phyloP scores from a whole-genome alignment of 768 basidiomycete genomes.

The Amanita phalloides region DNA sequence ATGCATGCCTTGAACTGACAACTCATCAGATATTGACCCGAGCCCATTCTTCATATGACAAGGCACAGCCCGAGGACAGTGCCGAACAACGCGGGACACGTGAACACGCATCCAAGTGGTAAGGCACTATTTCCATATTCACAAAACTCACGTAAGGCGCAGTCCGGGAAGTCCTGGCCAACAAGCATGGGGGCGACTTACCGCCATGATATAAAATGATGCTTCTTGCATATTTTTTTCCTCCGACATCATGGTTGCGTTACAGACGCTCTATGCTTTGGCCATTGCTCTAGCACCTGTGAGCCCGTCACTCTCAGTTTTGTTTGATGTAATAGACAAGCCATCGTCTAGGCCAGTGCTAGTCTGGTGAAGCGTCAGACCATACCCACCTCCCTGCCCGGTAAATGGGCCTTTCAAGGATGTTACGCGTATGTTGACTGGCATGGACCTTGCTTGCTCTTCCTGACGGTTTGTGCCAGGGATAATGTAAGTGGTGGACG shows the following conservation, averaged over 20 bases:
- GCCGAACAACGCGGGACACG: neutral
- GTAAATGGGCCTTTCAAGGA: slow-evolving; percentile 45
- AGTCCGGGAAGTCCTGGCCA: neutral
- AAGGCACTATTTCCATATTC: neutral
- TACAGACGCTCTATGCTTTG: slow-evolving; percentile 21
- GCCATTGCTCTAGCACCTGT: slow-evolving; percentile 29
- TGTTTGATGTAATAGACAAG: slow-evolving; percentile 3
- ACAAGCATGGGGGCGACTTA: slow-evolving; percentile 2
- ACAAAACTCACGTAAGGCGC: neutral
- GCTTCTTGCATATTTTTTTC: slow-evolving; percentile 8
- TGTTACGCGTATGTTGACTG: slow-evolving; percentile 45
- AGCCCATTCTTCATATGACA: neutral
- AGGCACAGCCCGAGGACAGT: neutral
- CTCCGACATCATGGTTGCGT: slow-evolving; percentile 20
- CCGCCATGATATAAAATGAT: slow-evolving; percentile 14
- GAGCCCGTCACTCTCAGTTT: slow-evolving; percentile 9
- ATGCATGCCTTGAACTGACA: neutral
- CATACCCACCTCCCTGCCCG: slow-evolving; percentile 34
- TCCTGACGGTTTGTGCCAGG: slow-evolving; percentile 18
- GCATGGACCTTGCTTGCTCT: neutral
- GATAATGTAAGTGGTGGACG: slow-evolving; percentile 43
- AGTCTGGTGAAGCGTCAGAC: slow-evolving; percentile 26
- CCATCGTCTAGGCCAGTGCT: slow-evolving; percentile 15
- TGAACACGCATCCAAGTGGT: too few relatives aligned
- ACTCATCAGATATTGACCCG: neutral